Percentiles rank a stretch among this genome's conserved stretches.
Evolutionary conservation across 345 rosid genomes (phyloP).

Genomic region (Erodium maritimum): DNA sequence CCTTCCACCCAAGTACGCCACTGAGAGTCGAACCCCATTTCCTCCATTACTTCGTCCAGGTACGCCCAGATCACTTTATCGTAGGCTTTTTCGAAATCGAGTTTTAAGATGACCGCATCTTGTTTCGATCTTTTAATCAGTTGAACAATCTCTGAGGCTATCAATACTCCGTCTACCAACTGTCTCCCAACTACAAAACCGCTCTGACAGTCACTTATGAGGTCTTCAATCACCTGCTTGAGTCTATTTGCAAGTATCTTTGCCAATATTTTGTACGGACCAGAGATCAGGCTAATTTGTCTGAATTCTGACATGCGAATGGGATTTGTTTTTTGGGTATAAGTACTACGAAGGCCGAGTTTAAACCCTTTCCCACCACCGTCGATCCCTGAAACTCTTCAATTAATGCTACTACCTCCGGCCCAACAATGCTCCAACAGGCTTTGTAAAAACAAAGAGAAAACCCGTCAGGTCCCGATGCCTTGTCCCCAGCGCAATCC

Average conservation of each 20-base stretch:
- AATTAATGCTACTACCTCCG: not conserved
- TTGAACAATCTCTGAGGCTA: too few species aligned
- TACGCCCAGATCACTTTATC: too few species aligned
- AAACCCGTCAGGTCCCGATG: slow-evolving; percentile 2
- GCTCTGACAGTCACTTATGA: not conserved
- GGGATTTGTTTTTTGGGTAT: not conserved
- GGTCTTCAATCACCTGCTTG: not conserved
- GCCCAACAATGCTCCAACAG: not conserved
- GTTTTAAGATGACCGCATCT: not conserved
- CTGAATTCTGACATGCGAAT: not conserved
- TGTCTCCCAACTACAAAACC: too few species aligned
- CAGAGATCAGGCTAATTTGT: not conserved
- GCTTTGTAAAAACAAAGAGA: not conserved
- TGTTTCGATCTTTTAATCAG: not conserved
- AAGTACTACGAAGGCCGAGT: not conserved
- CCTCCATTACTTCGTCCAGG: too few species aligned
- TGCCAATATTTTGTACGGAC: not conserved
- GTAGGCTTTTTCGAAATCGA: too few species aligned
- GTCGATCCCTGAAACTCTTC: not conserved
- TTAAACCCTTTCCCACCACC: too few species aligned
- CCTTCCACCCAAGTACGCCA: not conserved
- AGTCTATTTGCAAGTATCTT: not conserved
- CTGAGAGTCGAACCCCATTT: too few species aligned
- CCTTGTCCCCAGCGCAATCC: not conserved
- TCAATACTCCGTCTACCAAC: not conserved